Conservation (phyloP, 1,284 basidiomycete genomes). For the Cutaneotrichosporon sp. region DNA sequence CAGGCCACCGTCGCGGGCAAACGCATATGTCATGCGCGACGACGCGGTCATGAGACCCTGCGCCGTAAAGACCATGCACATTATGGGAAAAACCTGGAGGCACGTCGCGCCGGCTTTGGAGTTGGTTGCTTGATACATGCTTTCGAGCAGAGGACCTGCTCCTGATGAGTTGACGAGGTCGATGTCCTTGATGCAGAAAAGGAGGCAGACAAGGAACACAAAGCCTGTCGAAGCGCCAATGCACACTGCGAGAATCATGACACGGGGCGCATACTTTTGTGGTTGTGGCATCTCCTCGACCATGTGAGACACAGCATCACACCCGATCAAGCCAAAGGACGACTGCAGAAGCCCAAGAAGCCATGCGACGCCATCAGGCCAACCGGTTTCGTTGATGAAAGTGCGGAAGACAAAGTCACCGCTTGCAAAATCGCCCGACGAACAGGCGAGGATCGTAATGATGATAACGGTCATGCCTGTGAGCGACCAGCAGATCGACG, state of each 20-base stretch:
- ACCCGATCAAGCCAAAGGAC: conserved; percentile 45
- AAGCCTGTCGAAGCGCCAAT: conserved; percentile 59
- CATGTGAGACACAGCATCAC: conserved; percentile 37
- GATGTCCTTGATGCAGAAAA: conserved; percentile 63
- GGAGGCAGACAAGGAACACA: conserved; percentile 62
- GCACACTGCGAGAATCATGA: conserved; percentile 58
- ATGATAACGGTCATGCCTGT: conserved; percentile 40
- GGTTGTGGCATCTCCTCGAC: conserved; percentile 43
- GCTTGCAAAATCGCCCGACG: conserved; percentile 27
- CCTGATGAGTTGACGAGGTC: conserved; percentile 54
- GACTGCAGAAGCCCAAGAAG: conserved; percentile 49
- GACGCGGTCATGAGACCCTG: conserved; percentile 58
- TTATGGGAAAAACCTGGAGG: conserved; percentile 48
- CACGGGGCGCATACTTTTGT: conserved; percentile 39
- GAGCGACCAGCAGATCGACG: conserved; percentile 34
- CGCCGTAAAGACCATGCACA: conserved; percentile 44
- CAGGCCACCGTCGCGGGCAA: conserved; percentile 64
- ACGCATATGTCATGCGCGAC: conserved; percentile 64
- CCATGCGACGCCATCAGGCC: conserved; percentile 50
- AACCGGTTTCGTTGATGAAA: conserved; percentile 36
- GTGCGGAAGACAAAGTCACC: conserved; percentile 41
- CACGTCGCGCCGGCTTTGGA: conserved; percentile 61
- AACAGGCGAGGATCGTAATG: conserved; percentile 17
- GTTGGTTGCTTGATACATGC: conserved; percentile 61
- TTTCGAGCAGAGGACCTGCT: conserved; percentile 61